Conservation (phyloP, 495 filamentous ascomycete species). For the Hypoxylon rickii region DNA sequence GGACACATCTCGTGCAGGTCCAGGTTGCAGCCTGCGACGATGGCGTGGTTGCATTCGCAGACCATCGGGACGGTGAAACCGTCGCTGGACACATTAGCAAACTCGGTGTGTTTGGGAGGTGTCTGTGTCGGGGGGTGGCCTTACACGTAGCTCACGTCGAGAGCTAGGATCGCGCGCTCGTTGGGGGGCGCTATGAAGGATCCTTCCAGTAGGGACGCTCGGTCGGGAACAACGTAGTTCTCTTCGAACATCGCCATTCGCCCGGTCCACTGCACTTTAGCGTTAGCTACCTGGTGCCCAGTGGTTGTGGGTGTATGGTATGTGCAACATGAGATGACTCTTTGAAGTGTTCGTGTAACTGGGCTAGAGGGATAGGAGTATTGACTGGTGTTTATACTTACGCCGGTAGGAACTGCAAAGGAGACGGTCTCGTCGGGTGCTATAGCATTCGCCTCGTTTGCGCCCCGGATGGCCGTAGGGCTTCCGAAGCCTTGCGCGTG, state of each 20-base stretch:
- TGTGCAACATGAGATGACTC: no score
- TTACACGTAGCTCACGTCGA: conserved; percentile 40
- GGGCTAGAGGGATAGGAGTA: background rate
- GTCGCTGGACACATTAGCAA: conserved; percentile 17
- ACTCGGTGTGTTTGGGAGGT: background rate
- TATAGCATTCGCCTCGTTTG: conserved; percentile 4
- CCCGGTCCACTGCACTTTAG: conserved; percentile 23
- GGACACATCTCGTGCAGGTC: conserved; percentile 29
- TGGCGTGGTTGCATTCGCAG: conserved; percentile 21
- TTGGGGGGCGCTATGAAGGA: conserved; percentile 10
- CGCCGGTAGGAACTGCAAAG: conserved; percentile 27
- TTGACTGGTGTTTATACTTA: conserved; percentile 11
- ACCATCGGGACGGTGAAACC: conserved; percentile 37
- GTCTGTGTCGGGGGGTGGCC: background rate
- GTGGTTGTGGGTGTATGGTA: background rate
- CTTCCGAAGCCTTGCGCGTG: conserved; percentile 16
- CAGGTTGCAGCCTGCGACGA: conserved; percentile 33
- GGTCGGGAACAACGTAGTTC: conserved; percentile 10
- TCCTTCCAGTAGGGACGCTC: conserved; percentile 28
- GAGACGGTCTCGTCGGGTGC: conserved; percentile 10
- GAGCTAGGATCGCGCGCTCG: conserved; percentile 9
- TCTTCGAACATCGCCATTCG: conserved; percentile 32
- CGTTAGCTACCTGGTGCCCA: conserved; percentile 1
- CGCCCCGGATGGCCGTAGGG: conserved; percentile 12
- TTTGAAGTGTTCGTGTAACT: background rate